Evolutionary conservation across 1,284 basidiomycete species (phyloP).

Genomic region (Schizophyllum amplum): DNA sequence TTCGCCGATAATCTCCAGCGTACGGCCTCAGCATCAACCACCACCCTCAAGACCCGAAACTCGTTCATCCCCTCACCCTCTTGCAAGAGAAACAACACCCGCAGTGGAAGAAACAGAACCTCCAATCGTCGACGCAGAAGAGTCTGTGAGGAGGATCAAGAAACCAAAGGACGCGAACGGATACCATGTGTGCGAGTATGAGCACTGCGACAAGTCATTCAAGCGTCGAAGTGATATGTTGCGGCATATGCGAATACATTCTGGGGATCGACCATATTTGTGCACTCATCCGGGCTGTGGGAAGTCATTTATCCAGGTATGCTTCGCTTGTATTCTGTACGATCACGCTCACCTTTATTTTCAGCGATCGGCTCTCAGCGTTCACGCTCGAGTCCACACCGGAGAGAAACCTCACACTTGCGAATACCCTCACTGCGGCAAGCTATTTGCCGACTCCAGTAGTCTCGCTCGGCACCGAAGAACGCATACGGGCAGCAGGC

Average conservation of each 20-base stretch:
- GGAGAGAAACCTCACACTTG: slow-evolving; percentile 87
- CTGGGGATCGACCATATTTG: slow-evolving; percentile 79
- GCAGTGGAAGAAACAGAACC: too few species aligned
- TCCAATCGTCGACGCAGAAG: background rate
- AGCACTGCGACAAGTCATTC: slow-evolving; percentile 67
- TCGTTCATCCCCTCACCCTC: too few species aligned
- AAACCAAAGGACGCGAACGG: slow-evolving; percentile 15
- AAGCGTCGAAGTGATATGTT: slow-evolving; percentile 68
- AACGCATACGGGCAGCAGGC: slow-evolving; percentile 78
- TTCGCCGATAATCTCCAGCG: background rate
- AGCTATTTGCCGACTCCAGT: slow-evolving; percentile 83
- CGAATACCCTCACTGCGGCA: slow-evolving; percentile 77
- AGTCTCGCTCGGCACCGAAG: slow-evolving; percentile 83
- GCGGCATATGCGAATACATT: slow-evolving; percentile 82
- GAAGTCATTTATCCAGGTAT: slow-evolving; percentile 81
- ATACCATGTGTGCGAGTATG: slow-evolving; percentile 42
- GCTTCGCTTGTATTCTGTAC: slow-evolving; percentile 10
- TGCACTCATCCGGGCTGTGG: slow-evolving; percentile 66
- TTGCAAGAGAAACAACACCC: too few species aligned
- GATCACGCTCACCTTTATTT: slow-evolving; percentile 14
- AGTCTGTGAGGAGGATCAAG: slow-evolving; percentile 24
- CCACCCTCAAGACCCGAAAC: too few species aligned
- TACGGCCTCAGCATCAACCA: background rate
- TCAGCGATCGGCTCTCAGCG: slow-evolving; percentile 78
- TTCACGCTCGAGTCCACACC: slow-evolving; percentile 81